These are phyloP conservation scores for Monosporozyma solicola DNA, from an alignment of 805 yeast genomes.

Conservation along the genomic window DNA sequence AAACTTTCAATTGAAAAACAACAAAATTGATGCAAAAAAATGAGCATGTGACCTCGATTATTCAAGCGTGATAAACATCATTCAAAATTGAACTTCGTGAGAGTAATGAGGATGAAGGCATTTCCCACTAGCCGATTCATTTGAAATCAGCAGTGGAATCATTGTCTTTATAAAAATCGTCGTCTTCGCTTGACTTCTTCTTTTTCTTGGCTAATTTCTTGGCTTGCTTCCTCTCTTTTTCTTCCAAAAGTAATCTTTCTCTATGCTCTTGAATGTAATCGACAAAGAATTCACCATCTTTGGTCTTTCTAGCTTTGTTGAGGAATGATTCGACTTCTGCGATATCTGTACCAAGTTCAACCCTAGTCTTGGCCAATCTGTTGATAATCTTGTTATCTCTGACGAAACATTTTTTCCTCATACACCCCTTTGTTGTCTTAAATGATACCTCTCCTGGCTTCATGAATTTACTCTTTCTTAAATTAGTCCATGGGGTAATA, in stretches of 20 bases:
- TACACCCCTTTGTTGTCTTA: conserved; percentile 47
- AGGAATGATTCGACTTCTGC: conserved; percentile 18
- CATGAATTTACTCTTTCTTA: conserved; percentile 61
- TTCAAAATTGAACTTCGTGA: not conserved
- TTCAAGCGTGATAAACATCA: not conserved
- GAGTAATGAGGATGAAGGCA: not conserved
- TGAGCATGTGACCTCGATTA: not conserved
- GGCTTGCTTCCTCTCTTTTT: conserved; percentile 13
- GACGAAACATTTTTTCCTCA: conserved; percentile 42
- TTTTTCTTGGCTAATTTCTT: conserved; percentile 15
- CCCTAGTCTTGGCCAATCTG: conserved; percentile 54
- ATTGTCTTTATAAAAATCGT: not conserved
- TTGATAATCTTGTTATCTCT: conserved; percentile 54
- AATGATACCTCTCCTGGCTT: conserved; percentile 73
- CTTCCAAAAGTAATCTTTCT: conserved; percentile 17
- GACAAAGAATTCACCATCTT: conserved; percentile 20
- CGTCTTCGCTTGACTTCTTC: conserved; percentile 1
- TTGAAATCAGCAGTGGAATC: not conserved
- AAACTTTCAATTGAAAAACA: not conserved
- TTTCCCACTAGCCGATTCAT: not conserved
- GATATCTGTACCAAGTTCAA: conserved; percentile 35
- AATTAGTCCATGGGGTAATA: conserved; percentile 66
- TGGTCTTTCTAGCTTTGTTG: conserved; percentile 26
- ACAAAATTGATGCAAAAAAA: not conserved
- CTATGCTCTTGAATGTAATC: conserved; percentile 12